Percentiles rank a stretch among this genome's conserved stretches.
Conservation (phyloP, 1,139 yeast species). For the Blastobotrys proliferans region DNA sequence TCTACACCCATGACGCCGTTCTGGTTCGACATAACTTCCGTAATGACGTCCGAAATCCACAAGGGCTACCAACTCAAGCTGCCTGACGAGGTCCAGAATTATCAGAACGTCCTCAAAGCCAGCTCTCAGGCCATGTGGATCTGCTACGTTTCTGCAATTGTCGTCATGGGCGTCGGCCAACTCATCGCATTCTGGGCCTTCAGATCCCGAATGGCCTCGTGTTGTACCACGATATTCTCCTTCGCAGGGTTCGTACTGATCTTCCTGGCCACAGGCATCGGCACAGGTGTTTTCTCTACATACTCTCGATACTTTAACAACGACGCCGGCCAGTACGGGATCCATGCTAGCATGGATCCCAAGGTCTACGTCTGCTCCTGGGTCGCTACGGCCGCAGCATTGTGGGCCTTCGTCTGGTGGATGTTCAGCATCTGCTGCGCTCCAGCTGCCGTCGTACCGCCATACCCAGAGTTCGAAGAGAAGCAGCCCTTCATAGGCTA, state of each 20-base stretch:
- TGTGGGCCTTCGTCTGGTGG: conserved; percentile 41
- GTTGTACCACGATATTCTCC: conserved; percentile 34
- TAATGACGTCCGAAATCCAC: no score
- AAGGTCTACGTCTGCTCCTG: conserved; percentile 43
- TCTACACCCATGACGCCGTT: conserved; percentile 42
- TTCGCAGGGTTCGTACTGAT: conserved; percentile 29
- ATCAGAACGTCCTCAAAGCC: conserved; percentile 36
- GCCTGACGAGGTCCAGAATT: conserved; percentile 35
- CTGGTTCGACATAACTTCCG: conserved; percentile 57
- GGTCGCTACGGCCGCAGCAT: conserved; percentile 41
- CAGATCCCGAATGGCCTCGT: conserved; percentile 36
- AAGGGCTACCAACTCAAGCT: conserved; percentile 41
- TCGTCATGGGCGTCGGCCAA: conserved; percentile 39
- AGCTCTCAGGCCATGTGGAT: conserved; percentile 47
- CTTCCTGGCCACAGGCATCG: conserved; percentile 39
- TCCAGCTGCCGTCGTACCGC: conserved; percentile 3
- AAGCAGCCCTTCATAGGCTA: conserved; percentile 31
- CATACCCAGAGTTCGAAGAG: conserved; percentile 25
- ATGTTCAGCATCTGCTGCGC: conserved; percentile 40
- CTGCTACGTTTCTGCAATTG: conserved; percentile 44
- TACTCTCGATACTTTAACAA: conserved; percentile 40
- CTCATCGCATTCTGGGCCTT: conserved; percentile 40
- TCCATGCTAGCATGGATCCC: conserved; percentile 38
- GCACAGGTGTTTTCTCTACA: conserved; percentile 43
- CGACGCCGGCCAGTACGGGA: conserved; percentile 35